Evolutionary conservation across 2,329 filamentous ascomycete species (phyloP).

Genomic region (Ceratocystis smalleyi): DNA sequence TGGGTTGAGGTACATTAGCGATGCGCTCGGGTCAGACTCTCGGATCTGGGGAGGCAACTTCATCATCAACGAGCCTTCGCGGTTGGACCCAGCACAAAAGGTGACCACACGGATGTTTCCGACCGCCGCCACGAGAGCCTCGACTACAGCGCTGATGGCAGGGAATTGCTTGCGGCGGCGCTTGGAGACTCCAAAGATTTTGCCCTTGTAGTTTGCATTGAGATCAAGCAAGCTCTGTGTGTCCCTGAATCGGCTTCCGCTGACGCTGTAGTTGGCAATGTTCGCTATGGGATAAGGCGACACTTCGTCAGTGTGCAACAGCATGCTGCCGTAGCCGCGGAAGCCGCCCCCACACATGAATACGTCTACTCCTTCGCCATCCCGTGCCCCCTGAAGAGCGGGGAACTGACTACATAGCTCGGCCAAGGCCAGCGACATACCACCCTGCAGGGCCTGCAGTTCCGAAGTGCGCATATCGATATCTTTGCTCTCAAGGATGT

Average conservation of each 20-base stretch:
- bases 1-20: constrained; percentile 22
- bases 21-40: constrained; percentile 46
- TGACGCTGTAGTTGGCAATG: constrained; percentile 62
- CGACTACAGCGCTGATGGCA: constrained; percentile 67
- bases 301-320: constrained; percentile 62
- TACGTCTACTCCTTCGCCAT: constrained; percentile 41
- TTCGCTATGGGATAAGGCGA: constrained; percentile 70
- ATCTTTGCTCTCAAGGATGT: constrained; percentile 30
- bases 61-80: constrained; percentile 68
- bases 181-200: constrained; percentile 65
- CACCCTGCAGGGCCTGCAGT: constrained; percentile 37
- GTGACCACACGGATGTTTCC: constrained; percentile 57
- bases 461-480: constrained; percentile 31
- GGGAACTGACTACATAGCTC: constrained; percentile 35
- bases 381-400: constrained; percentile 27
- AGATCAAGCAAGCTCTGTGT: constrained; percentile 35
- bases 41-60: constrained; percentile 45
- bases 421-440: constrained; percentile 45
- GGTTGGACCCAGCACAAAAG: constrained; percentile 77
- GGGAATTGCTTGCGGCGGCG: constrained; percentile 67
- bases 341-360: constrained; percentile 87
- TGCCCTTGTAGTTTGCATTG: constrained; percentile 35
- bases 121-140: constrained; percentile 53
- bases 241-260: constrained; percentile 43
- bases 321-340: constrained; percentile 74